These are phyloP conservation scores for Wallacemonas rigidus DNA, from an alignment of 208 protist genomes.

Conservation along the genomic window DNA sequence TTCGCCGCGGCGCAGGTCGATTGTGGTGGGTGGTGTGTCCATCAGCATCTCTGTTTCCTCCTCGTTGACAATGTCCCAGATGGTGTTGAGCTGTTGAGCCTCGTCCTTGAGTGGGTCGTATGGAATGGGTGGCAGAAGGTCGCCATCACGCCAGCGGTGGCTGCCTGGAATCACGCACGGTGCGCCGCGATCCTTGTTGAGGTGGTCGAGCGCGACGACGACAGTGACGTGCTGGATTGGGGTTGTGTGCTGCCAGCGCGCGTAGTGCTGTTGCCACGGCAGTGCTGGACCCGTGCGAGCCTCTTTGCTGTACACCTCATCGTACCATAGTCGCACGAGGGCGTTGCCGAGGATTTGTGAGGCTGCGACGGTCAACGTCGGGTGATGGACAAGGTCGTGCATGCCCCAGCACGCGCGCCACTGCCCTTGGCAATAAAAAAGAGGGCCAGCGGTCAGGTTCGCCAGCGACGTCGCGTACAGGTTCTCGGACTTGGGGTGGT, in stretches of 20 bases:
- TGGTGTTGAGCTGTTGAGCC: conserved; percentile 79
- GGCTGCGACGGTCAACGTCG: conserved; percentile 75
- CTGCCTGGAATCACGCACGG: conserved; percentile 83
- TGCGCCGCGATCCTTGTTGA: conserved; percentile 83
- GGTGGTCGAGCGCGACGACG: conserved; percentile 75
- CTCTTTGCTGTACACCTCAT: conserved; percentile 84
- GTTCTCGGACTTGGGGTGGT: conserved; percentile 79
- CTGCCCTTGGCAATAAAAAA: conserved; percentile 87
- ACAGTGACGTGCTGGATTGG: conserved; percentile 76
- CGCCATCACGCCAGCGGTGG: conserved; percentile 79
- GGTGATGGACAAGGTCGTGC: conserved; percentile 86
- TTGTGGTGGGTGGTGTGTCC: conserved; percentile 76
- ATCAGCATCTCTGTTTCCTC: conserved; percentile 80
- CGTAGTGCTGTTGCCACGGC: conserved; percentile 86
- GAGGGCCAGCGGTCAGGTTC: conserved; percentile 66
- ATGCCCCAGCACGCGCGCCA: conserved; percentile 83
- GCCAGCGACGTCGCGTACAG: conserved; percentile 84
- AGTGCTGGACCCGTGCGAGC: conserved; percentile 68
- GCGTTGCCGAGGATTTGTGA: conserved; percentile 81
- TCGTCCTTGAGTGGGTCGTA: conserved; percentile 72
- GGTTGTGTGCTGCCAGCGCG: conserved; percentile 76
- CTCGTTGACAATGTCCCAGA: conserved; percentile 79
- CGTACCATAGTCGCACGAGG: conserved; percentile 83
- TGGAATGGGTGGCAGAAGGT: conserved; percentile 65
- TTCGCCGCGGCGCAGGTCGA: conserved; percentile 77